These are phyloP conservation scores for Hysterium pulicare DNA, from an alignment of 2,329 filamentous ascomycete genomes.

Conservation along the genomic window DNA sequence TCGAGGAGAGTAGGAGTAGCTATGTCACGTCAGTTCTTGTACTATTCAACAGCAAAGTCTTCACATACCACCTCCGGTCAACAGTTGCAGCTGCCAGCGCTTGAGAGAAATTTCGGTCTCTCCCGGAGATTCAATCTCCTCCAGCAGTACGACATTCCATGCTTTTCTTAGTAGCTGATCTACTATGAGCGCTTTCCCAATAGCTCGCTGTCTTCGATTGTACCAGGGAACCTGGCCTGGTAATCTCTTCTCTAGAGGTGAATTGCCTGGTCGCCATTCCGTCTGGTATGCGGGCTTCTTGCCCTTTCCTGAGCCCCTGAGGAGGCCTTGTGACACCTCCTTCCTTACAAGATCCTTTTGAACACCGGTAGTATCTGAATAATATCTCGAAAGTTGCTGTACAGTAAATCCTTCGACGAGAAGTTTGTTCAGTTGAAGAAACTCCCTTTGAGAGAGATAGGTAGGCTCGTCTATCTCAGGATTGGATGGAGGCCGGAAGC, in stretches of 20 bases:
- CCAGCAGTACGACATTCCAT: slow-evolving; percentile 31
- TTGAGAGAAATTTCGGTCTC: slow-evolving; percentile 33
- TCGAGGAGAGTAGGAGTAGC: slow-evolving; percentile 22
- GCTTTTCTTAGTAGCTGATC: slow-evolving; percentile 32
- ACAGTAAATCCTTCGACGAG: slow-evolving; percentile 27
- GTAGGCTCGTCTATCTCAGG: slow-evolving; percentile 19
- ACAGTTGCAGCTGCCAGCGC: slow-evolving; percentile 30
- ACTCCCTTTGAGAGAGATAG: slow-evolving; percentile 25
- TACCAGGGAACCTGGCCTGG: slow-evolving; percentile 15
- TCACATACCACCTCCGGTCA: slow-evolving; percentile 25
- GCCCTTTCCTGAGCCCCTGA: slow-evolving; percentile 11
- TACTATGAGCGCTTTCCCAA: slow-evolving; percentile 28
- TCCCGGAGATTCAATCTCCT: slow-evolving; percentile 34
- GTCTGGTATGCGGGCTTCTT: slow-evolving; percentile 19
- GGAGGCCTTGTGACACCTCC: slow-evolving; percentile 16
- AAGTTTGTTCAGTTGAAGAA: slow-evolving; percentile 20
- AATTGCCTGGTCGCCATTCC: slow-evolving; percentile 31
- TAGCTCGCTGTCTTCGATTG: slow-evolving; percentile 8
- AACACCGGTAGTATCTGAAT: slow-evolving; percentile 13
- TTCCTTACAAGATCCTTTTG: slow-evolving; percentile 12
- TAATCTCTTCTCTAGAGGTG: slow-evolving; percentile 21
- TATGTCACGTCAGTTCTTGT: no score
- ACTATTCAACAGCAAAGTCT: no score
- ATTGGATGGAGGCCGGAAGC: slow-evolving; percentile 23
- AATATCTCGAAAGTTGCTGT: slow-evolving; percentile 30